Evolutionary conservation across 2,329 filamentous ascomycete species (phyloP).

Genomic region (Alternaria postmessia): DNA sequence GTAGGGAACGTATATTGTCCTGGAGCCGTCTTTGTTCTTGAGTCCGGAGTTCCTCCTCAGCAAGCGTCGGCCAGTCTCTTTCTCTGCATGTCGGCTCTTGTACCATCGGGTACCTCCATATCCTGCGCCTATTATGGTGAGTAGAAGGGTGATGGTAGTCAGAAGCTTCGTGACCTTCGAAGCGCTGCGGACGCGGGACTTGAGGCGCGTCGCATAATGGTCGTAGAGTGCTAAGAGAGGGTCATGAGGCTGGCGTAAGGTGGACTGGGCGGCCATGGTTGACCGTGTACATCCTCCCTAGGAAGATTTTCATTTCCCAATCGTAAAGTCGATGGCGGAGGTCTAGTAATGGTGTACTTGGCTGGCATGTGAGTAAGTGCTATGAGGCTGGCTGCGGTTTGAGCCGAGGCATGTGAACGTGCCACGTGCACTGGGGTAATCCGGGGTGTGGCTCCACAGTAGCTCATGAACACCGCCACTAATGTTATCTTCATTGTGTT

Average conservation of each 20-base stretch:
- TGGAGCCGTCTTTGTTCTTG: conserved; percentile 90
- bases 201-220: conserved; percentile 59
- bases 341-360: conserved; percentile 15
- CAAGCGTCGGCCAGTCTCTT: conserved; percentile 81
- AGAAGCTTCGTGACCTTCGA: conserved; percentile 77
- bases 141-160: conserved; percentile 75
- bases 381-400: conserved; percentile 16
- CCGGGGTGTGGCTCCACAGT: conserved; percentile 16
- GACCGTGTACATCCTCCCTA: conserved; percentile 37
- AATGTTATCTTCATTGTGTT: not conserved
- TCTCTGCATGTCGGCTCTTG: conserved; percentile 75
- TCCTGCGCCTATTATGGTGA: conserved; percentile 79
- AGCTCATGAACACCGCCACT: not conserved
- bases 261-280: conserved; percentile 87
- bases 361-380: conserved; percentile 31
- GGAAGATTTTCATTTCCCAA: conserved; percentile 36
- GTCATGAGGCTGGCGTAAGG: conserved; percentile 63
- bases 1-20: conserved; percentile 95
- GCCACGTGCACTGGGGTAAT: conserved; percentile 27
- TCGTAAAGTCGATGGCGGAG: conserved; percentile 5
- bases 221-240: conserved; percentile 57
- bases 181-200: conserved; percentile 65
- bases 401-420: conserved; percentile 40
- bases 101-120: conserved; percentile 84
- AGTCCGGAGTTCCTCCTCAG: conserved; percentile 91